Evolutionary conservation across 2,329 filamentous ascomycete genomes (phyloP), one percentile per base, ranked within the genome.

Genomic region (Hymenoscyphus albidus): DNA sequence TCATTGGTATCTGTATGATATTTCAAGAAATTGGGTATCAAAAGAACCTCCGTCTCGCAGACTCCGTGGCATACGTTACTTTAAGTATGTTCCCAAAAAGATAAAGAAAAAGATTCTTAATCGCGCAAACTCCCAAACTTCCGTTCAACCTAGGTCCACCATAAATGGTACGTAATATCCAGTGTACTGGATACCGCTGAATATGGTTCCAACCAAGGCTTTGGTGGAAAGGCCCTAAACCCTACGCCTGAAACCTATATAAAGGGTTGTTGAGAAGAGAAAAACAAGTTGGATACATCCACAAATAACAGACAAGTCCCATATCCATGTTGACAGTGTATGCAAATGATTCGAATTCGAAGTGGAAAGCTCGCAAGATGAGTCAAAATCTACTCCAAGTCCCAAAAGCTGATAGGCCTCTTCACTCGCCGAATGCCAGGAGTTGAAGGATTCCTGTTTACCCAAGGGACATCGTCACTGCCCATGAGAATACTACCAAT

Each of bases 381-480:
- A 27, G 27, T 27, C 27, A 27, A 27, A 27, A 27, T 27, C 27
- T 27, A 27, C 27, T 48, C 16, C 10, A 48, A 9, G 16, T 48
- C 16, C 18, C 18, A 48, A n/a, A 48, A 18, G 42, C 6, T 48
- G 9, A 9, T 18, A 48, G 42, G 42, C 10, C 42, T 48, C 42
- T 48, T 48, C 42, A 48, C 9, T 9, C 54, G 10, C 39, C 31
- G 58, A 32, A 31, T 38, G 13, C 39, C 58, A 12, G 22, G 18
- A 18, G 58, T 48, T 14, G 58, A 12, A 39, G 18, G 7, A 9
- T 27, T 5, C 31, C 38, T 48, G n/a, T 22, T 14, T 14, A 48
- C 12, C 38, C 38, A 54, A 2, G 65, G 64, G 10, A 31, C 51
- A 27, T 54, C 35, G 5, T 66, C 63, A 31, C 62, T 64, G 22